Base-by-base conservation (phyloP, 2,329 filamentous ascomycete genomes). In the Beauveria rudraprayagi region DNA sequence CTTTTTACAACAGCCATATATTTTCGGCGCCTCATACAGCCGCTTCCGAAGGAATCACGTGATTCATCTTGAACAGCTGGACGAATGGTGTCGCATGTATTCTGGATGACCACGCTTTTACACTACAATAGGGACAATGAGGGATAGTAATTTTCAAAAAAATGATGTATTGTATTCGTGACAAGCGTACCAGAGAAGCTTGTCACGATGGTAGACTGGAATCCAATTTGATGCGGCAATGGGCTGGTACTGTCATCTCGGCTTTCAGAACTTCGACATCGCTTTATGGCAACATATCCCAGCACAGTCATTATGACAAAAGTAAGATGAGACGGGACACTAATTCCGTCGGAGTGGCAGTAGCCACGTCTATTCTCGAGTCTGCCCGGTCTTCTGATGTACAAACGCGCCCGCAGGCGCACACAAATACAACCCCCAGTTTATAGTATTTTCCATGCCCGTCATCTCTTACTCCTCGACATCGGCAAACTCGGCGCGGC, bases 401-500 rank as follows among this genome's bases (percentile, higher is more conserved):
- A 77, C 75, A 76, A 70, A 68, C 66, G 65, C 68, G 66, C 68
- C 67, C 43, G 50, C 30, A 48, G 58, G 58, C 58, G 41, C 54
- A 40, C 58, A 60, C 50, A 66, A 63, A 59, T 66, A 67, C 70
- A 69, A 65, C 63, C 61, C 69, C 68, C 67, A 70, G 65, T 67
- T 71, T 67, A 72, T 61, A 52, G 55, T 65, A 8, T 47, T 24
- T 57, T 56, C 61, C 56, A 30, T 47, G 37, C 55, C 51, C 28
- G 50, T 55, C 53, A 46, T 44, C 70, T 78, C 77, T 67, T 76
- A 73, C 67, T 74, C 73, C 62, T 68, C 66, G 17, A 40, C 37
- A 46, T 74, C 77, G 57, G 40, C 75, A 65, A 77, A 77, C 77
- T 82, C 79, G 63, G 79, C 79, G 68, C 87, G 86, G 57, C 89